Evolutionary conservation across 2,329 filamentous ascomycete genomes (phyloP), one percentile per base, ranked within the genome.

Genomic region (Xylaria sp.): DNA sequence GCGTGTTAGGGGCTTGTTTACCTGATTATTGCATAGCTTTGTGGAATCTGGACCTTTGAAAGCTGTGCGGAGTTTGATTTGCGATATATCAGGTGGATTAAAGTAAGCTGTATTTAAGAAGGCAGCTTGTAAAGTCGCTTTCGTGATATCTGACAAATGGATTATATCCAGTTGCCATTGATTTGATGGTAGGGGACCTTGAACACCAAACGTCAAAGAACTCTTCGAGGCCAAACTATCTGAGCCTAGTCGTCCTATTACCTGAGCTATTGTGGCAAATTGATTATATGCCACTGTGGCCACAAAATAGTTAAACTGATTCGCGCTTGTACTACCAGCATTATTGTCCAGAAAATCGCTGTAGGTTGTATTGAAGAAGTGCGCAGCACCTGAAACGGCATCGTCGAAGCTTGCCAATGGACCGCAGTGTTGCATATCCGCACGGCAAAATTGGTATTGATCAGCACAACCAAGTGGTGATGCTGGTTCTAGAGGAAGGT

Each of bases 391-490:
- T 28, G 52, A 41, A 2, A 65, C 13, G 13, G 69, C 65, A 39
- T 71, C 67, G 12, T 32, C 13, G 2, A 66, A 32, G 52, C 67
- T 68, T n/a, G 65, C 60, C n/a, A 72, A 36, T 4, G 67, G 67
- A 12, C 70, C 67, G 28, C 70, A 71, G 20, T 55, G 34, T 0
- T 20, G 25, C 1, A 10, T 25, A 45, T 61, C 52, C 15, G 13
- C 4, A 4, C 3, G 12, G 28, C 67, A 71, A 15, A 68, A 69
- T 28, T 71, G 67, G 18, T 60, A 45, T 30, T 69, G 67, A 4
- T 61, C 34, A 1, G 53, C 32, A 20, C 70, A 71, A 4, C 30
- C 70, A 20, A 71, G 45, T 13, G 67, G 67, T 13, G 70, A 71
- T 6, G 65, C 67, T 20, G 67, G 55, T 53, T 61, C 65, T 2